These are phyloP conservation scores for Didymella keratinophila DNA, from an alignment of 2,329 filamentous ascomycete genomes.

Conservation along the genomic window DNA sequence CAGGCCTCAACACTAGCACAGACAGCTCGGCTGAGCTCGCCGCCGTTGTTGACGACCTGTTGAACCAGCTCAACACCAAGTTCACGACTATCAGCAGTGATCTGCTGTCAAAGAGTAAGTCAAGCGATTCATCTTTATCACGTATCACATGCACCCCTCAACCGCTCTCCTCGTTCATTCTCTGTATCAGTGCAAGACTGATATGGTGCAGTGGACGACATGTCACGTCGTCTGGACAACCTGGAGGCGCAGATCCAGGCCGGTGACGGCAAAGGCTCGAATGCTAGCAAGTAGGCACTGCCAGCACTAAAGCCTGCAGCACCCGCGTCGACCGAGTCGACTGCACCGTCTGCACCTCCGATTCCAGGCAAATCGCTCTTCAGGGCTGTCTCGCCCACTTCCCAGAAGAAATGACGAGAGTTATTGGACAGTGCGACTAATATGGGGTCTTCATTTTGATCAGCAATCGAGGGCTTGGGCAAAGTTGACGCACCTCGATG, in stretches of 20 bases:
- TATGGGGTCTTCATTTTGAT: neutral
- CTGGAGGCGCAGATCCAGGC: conserved; percentile 76
- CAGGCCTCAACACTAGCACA: conserved; percentile 25
- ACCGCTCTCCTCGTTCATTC: too few relatives aligned
- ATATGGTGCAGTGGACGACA: conserved; percentile 79
- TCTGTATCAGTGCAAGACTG: too few relatives aligned
- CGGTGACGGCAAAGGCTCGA: conserved; percentile 53
- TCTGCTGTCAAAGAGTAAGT: conserved; percentile 85
- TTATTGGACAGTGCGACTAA: neutral
- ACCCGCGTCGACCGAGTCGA: neutral
- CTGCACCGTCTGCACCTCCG: neutral
- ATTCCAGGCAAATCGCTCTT: neutral
- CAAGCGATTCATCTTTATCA: too few relatives aligned
- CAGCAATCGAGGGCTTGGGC: neutral
- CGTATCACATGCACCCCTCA: too few relatives aligned
- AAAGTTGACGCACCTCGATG: too few relatives aligned
- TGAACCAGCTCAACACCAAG: conserved; percentile 84
- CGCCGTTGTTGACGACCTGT: conserved; percentile 82
- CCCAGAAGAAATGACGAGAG: neutral
- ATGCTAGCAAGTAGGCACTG: conserved; percentile 20
- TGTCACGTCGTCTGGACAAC: conserved; percentile 84
- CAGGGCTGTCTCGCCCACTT: neutral
- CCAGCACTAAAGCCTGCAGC: neutral
- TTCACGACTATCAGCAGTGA: conserved; percentile 86
- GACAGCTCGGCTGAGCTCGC: conserved; percentile 68